Percentiles rank a stretch among this genome's conserved stretches.
These are phyloP conservation scores for Klebsormidium nitens DNA, from an alignment of 139 green algal species.

Conservation along the genomic window DNA sequence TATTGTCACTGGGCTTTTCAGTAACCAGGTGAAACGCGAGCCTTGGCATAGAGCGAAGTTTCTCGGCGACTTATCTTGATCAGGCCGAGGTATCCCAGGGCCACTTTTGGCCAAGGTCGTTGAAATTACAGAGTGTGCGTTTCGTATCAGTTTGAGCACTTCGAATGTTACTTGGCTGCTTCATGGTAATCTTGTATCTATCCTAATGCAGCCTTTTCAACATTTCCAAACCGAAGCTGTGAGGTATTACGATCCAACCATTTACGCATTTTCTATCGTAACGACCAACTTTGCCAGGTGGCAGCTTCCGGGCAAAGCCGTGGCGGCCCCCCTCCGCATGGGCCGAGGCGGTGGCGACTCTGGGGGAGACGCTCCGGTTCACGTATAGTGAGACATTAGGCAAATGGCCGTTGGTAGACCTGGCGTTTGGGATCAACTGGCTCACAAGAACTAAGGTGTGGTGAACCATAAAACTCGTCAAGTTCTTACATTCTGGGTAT, in stretches of 20 bases:
- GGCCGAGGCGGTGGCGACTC: slow-evolving; percentile 19
- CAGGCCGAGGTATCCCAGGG: too few species aligned
- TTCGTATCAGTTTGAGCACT: too few species aligned
- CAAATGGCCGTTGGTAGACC: slow-evolving; percentile 37
- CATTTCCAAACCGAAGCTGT: not conserved
- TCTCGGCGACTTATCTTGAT: too few species aligned
- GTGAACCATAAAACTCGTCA: not conserved
- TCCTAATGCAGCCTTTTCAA: not conserved
- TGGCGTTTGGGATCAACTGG: slow-evolving; percentile 33
- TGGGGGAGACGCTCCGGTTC: slow-evolving; percentile 31
- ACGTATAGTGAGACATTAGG: slow-evolving; percentile 33
- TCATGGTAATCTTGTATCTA: not conserved
- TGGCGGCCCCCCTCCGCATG: slow-evolving; percentile 19
- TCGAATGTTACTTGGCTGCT: not conserved
- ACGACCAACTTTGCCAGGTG: not conserved
- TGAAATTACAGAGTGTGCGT: too few species aligned
- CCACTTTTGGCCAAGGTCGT: too few species aligned
- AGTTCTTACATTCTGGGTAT: too few species aligned
- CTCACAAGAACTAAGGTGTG: not conserved
- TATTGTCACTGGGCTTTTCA: too few species aligned
- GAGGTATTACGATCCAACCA: not conserved
- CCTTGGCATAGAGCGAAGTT: too few species aligned
- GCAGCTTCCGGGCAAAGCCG: not conserved
- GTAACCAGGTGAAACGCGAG: too few species aligned
- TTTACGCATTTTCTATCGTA: not conserved